Conservation (phyloP, 129 eudicot species). For the Rutidosis leptorrhynchoides region DNA sequence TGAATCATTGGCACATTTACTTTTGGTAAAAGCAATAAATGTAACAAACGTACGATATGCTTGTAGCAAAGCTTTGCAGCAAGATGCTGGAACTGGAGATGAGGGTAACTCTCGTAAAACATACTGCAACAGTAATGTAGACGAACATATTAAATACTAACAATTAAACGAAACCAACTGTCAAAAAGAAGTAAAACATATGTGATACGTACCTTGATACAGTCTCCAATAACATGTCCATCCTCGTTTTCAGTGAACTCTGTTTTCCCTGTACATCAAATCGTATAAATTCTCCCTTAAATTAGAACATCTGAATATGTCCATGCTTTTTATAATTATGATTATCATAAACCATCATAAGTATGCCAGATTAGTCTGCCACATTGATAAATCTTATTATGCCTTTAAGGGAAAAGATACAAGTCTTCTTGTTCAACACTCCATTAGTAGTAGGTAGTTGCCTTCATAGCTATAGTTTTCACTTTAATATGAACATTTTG, state of each 20-base stretch:
- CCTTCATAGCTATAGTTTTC: not conserved
- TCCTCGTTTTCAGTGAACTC: constrained; percentile 84
- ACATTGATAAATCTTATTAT: constrained; percentile 2
- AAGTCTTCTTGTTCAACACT: not conserved
- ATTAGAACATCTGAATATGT: constrained; percentile 6
- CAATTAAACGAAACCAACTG: not conserved
- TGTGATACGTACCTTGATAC: constrained; percentile 61
- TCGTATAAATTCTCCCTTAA: constrained; percentile 4
- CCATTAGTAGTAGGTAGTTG: not conserved
- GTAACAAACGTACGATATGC: constrained; percentile 67
- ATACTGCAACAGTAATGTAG: constrained; percentile 44
- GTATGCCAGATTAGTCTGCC: not conserved
- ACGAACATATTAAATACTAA: not conserved
- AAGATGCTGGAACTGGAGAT: constrained; percentile 98
- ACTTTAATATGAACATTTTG: not conserved
- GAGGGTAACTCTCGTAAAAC: constrained; percentile 95
- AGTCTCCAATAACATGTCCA: constrained; percentile 89
- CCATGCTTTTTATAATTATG: constrained; percentile 4
- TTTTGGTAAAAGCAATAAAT: constrained; percentile 8
- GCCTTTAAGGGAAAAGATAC: too few species aligned
- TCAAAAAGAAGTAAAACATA: not conserved
- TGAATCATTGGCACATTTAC: not conserved
- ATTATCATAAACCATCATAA: constrained; percentile 13
- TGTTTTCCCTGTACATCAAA: constrained; percentile 55
- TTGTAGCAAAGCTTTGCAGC: constrained; percentile 96